phyloP scores from a whole-genome alignment of 1,284 basidiomycete genomes.

The Leucoagaricus sp. region DNA sequence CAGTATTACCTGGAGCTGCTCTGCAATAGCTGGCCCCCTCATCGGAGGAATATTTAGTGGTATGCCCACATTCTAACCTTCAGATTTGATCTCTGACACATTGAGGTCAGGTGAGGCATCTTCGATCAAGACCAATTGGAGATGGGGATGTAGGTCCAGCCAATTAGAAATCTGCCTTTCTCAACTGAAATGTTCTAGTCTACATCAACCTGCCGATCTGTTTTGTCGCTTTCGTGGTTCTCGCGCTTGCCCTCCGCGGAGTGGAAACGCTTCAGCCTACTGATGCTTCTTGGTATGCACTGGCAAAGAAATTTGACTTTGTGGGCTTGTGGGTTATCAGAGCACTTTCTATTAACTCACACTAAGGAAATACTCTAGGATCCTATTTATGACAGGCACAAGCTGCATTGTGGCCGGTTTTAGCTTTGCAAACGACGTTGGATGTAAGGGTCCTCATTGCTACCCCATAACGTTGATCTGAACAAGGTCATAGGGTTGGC shows the following conservation, averaged over 20 bases:
- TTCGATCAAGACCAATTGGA: constrained; percentile 51
- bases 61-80: constrained; percentile 35
- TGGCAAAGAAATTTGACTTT: constrained; percentile 68
- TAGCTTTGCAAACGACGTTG: constrained; percentile 64
- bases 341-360: constrained; percentile 10
- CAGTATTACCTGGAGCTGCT: constrained; percentile 81
- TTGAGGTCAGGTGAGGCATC: constrained; percentile 22
- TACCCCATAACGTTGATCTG: constrained; percentile 12
- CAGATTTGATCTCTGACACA: constrained; percentile 15
- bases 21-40: constrained; percentile 76
- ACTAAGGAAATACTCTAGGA: constrained; percentile 36
- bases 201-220: constrained; percentile 81
- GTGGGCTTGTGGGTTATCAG: constrained; percentile 61
- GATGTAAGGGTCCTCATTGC: constrained; percentile 53
- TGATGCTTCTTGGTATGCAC: constrained; percentile 54
- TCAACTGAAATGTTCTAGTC: constrained; percentile 43
- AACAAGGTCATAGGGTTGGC: constrained; percentile 51
- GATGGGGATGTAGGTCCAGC: constrained; percentile 74
- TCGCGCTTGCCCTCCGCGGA: constrained; percentile 57
- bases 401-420: constrained; percentile 74
- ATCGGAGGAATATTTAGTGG: constrained; percentile 79
- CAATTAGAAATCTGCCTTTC: constrained; percentile 12
- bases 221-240: constrained; percentile 54
- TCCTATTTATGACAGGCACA: constrained; percentile 75
- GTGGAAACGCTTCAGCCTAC: constrained; percentile 47